Percentiles rank a stretch among this genome's conserved stretches.
These are phyloP conservation scores for Candida tammaniensis DNA, from an alignment of 805 yeast species.

Conservation along the genomic window DNA sequence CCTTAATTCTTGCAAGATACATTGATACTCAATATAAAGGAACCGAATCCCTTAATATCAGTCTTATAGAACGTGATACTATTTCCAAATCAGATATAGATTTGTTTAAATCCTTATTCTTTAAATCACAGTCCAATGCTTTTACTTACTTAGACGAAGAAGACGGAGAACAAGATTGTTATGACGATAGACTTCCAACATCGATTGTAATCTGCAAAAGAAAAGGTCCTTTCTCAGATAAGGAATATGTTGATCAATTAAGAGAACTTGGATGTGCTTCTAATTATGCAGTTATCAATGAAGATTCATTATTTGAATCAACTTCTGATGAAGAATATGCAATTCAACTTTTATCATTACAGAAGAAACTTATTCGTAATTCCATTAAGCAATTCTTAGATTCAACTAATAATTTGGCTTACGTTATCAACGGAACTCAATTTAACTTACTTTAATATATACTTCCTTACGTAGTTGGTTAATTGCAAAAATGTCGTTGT, in stretches of 20 bases:
- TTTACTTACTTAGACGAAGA: slow-evolving; percentile 7
- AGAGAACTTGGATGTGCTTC: slow-evolving; percentile 5
- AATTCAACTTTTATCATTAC: slow-evolving; percentile 8
- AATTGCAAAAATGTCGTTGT: not conserved
- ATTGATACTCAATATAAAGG: slow-evolving; percentile 12
- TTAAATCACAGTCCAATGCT: slow-evolving; percentile 3
- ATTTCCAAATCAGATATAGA: slow-evolving; percentile 7
- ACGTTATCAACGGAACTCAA: slow-evolving; percentile 13
- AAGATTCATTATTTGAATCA: slow-evolving; percentile 5
- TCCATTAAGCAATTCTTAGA: slow-evolving; percentile 10
- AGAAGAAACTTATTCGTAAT: slow-evolving; percentile 7
- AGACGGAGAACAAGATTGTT: slow-evolving; percentile 7
- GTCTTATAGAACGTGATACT: slow-evolving; percentile 8
- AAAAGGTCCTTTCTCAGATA: slow-evolving; percentile 8
- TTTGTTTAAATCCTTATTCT: slow-evolving; percentile 10
- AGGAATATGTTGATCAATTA: slow-evolving; percentile 11
- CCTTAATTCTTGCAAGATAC: too few species aligned
- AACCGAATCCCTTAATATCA: slow-evolving; percentile 8
- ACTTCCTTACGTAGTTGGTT: not conserved
- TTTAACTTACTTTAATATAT: not conserved
- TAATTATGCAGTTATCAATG: slow-evolving; percentile 9
- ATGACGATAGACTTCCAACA: slow-evolving; percentile 11
- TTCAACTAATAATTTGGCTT: slow-evolving; percentile 10
- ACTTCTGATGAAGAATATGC: slow-evolving; percentile 9
- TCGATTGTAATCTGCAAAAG: slow-evolving; percentile 10